Conservation (phyloP, 331 rosid species). For the Phaseolus coccineus region DNA sequence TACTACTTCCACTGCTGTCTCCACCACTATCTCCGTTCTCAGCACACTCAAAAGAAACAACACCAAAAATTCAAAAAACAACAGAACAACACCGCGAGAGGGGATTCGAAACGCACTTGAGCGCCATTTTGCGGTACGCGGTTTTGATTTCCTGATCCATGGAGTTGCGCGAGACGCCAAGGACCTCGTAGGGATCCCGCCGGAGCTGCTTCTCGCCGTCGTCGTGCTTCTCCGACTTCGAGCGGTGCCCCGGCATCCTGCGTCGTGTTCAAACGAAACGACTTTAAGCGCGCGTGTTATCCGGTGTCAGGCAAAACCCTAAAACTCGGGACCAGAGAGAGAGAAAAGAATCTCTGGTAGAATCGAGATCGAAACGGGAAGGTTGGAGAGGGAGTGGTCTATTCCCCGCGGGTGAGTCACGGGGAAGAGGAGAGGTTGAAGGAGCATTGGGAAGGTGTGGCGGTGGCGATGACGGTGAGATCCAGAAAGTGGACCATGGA, state of each 20-base stretch:
- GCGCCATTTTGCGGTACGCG: conserved; percentile 95
- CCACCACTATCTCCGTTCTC: conserved; percentile 4
- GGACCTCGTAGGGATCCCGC: conserved; percentile 96
- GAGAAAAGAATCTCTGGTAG: conserved; percentile 19
- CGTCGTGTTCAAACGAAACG: conserved; percentile 30
- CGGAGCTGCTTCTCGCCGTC: conserved; percentile 74
- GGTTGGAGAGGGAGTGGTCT: conserved; percentile 11
- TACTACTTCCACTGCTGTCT: not conserved
- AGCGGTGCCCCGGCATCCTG: conserved; percentile 79
- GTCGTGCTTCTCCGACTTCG: conserved; percentile 85
- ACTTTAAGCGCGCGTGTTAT: not conserved
- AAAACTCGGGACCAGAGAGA: conserved; percentile 30
- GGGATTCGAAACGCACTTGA: conserved; percentile 67
- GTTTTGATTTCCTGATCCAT: conserved; percentile 95
- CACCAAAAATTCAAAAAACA: conserved; percentile 3
- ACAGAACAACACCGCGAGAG: not conserved
- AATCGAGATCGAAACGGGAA: conserved; percentile 21
- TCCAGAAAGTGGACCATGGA: conserved; percentile 63
- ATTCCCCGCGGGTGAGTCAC: not conserved
- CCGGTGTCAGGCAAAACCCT: conserved; percentile 53
- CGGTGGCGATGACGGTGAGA: conserved; percentile 41
- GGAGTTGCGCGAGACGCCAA: conserved; percentile 81
- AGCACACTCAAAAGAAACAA: not conserved
- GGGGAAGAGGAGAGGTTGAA: not conserved
- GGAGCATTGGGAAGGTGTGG: conserved; percentile 38